These are phyloP conservation scores for Aristolochia fimbriata DNA, from an alignment of 164 flowering plant genomes.

Conservation along the genomic window DNA sequence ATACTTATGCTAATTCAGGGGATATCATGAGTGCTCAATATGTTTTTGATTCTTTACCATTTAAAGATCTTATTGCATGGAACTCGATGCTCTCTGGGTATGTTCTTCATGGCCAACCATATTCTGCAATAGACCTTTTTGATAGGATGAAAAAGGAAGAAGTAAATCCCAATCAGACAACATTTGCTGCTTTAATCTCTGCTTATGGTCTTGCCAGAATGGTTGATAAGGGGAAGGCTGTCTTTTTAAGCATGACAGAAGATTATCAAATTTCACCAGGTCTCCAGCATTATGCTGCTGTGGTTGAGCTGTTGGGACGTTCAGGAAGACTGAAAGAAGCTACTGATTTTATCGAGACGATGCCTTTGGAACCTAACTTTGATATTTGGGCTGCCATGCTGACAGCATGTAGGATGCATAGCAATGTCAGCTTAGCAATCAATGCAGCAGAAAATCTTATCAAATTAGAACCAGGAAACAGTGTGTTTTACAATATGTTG, in stretches of 20 bases:
- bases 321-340: conserved; percentile 21
- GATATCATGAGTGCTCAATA: conserved; percentile 12
- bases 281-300: conserved; percentile 18
- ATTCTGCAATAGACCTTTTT: conserved; percentile 10
- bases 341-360: conserved; percentile 12
- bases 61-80: conserved; percentile 21
- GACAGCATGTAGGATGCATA: conserved; percentile 19
- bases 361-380: conserved; percentile 13
- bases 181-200: conserved; percentile 13
- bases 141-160: conserved; percentile 13
- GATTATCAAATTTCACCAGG: conserved; percentile 17
- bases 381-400: conserved; percentile 21
- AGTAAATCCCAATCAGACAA: conserved; percentile 17
- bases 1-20: conserved; percentile 24
- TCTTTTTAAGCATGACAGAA: conserved; percentile 17
- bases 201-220: conserved; percentile 17
- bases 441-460: conserved; percentile 18
- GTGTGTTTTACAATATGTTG: conserved; percentile 3
- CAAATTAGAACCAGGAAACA: conserved; percentile 14
- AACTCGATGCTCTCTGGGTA: conserved; percentile 22
- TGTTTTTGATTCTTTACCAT: conserved; percentile 14
- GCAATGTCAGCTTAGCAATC: conserved; percentile 18
- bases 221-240: conserved; percentile 18
- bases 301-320: conserved; percentile 21
- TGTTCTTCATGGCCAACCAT: conserved; percentile 15